Percentiles rank a stretch among this genome's conserved stretches.
Evolutionary conservation across 805 yeast genomes (phyloP).

Genomic region (Teunomyces stri): DNA sequence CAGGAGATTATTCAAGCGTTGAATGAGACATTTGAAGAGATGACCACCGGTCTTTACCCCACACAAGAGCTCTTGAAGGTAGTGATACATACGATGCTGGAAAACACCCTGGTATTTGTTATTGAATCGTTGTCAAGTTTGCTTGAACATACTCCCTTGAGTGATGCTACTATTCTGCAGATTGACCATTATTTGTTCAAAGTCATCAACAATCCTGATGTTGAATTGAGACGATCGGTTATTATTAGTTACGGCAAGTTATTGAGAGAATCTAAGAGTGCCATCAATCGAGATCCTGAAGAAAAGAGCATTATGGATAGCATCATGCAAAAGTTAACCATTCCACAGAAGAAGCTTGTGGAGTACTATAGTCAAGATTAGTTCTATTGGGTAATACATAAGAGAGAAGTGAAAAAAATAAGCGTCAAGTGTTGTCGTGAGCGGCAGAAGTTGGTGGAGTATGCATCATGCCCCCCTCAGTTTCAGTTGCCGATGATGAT

Average conservation of each 20-base stretch:
- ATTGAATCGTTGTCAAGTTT: conserved; percentile 27
- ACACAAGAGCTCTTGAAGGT: conserved; percentile 18
- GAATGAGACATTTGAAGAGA: conserved; percentile 30
- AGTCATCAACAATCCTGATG: conserved; percentile 27
- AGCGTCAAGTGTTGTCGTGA: conserved; percentile 6
- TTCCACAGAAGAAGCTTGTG: conserved; percentile 46
- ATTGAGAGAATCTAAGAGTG: conserved; percentile 18
- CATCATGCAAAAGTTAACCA: conserved; percentile 37
- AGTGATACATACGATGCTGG: conserved; percentile 15
- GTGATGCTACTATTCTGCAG: conserved; percentile 14
- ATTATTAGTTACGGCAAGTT: conserved; percentile 39
- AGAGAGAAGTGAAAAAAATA: neutral
- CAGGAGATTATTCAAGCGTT: conserved; percentile 25
- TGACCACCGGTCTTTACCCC: conserved; percentile 24
- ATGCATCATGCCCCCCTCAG: conserved; percentile 8
- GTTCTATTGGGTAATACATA: conserved; percentile 1
- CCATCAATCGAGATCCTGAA: conserved; percentile 15
- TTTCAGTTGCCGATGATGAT: conserved; percentile 5
- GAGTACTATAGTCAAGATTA: conserved; percentile 39
- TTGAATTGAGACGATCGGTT: conserved; percentile 37
- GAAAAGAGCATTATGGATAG: conserved; percentile 17
- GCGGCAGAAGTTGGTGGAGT: conserved; percentile 12
- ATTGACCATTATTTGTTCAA: conserved; percentile 30
- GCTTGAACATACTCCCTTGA: conserved; percentile 16
- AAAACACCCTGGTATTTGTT: conserved; percentile 14